Conservation (phyloP, 2,329 filamentous ascomycete species). For the Xylariaceae sp. region DNA sequence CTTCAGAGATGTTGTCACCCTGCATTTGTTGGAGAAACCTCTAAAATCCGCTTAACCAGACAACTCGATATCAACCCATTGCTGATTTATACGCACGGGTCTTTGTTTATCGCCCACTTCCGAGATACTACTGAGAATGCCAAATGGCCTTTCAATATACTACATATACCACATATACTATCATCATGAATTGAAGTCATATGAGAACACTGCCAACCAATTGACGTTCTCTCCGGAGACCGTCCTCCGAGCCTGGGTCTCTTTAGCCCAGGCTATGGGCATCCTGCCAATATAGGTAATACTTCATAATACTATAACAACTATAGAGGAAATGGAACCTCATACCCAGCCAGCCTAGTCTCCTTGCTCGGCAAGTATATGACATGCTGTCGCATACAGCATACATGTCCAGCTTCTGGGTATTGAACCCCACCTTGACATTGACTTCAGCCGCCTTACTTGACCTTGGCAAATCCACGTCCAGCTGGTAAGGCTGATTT, state of each 20-base stretch:
- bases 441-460: slow-evolving; percentile 33
- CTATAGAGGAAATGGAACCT: neutral
- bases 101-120: too few relatives aligned
- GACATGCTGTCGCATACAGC: slow-evolving; percentile 3
- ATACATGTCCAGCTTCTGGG: neutral
- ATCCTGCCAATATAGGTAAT: slow-evolving; percentile 11
- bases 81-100: too few relatives aligned
- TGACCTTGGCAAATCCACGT: slow-evolving; percentile 23
- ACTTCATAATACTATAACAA: slow-evolving; percentile 8
- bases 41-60: slow-evolving; percentile 15
- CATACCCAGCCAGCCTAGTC: slow-evolving; percentile 12
- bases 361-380: slow-evolving; percentile 16
- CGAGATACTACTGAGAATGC: too few relatives aligned
- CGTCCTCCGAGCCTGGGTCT: slow-evolving; percentile 19
- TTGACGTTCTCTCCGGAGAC: slow-evolving; percentile 17
- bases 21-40: neutral
- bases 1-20: neutral
- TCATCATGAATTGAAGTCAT: neutral
- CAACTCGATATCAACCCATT: slow-evolving; percentile 15
- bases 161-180: neutral
- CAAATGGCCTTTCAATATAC: slow-evolving; percentile 13
- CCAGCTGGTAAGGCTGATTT: slow-evolving; percentile 33
- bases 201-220: slow-evolving; percentile 6
- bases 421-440: slow-evolving; percentile 14
- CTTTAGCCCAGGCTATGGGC: slow-evolving; percentile 15